Evolutionary conservation across 805 yeast species (phyloP).

Genomic region (Ascoidea asiatica): DNA sequence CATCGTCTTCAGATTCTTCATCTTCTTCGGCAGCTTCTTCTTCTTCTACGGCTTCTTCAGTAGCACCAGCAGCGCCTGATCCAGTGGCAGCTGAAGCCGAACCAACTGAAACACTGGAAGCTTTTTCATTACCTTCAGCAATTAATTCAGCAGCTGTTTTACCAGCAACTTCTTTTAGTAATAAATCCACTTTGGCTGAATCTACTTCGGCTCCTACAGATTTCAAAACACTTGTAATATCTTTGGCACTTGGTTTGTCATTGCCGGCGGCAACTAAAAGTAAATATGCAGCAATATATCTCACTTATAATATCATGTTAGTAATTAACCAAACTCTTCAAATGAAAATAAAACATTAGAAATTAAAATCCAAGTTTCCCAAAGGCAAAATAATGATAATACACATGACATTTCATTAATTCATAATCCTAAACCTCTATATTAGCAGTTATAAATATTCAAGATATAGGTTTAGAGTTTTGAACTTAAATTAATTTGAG

Average conservation of each 20-base stretch:
- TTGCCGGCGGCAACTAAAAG: conserved; percentile 82
- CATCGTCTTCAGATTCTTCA: conserved; percentile 40
- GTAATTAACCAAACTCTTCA: too few relatives aligned
- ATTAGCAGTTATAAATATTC: too few relatives aligned
- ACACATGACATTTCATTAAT: too few relatives aligned
- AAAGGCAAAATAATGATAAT: too few relatives aligned
- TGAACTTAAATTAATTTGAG: too few relatives aligned
- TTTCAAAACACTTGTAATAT: conserved; percentile 57
- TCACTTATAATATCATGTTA: conserved; percentile 45
- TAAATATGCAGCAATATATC: conserved; percentile 89
- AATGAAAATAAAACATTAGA: too few relatives aligned
- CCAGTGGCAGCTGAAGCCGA: conserved; percentile 59
- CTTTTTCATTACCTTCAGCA: conserved; percentile 70
- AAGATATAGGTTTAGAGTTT: too few relatives aligned
- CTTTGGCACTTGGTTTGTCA: conserved; percentile 68
- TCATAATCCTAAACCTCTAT: too few relatives aligned
- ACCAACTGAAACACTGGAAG: conserved; percentile 73
- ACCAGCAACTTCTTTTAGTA: conserved; percentile 68
- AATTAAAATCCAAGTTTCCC: too few relatives aligned
- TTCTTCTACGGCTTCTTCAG: conserved; percentile 38
- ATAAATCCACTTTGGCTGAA: conserved; percentile 55
- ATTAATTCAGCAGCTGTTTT: conserved; percentile 61
- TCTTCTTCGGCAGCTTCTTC: conserved; percentile 44
- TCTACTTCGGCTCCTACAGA: conserved; percentile 75
- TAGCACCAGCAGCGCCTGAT: conserved; percentile 42